Evolutionary conservation across 352 stramenopile species (phyloP), one percentile per base, ranked within the genome.

Genomic region (Pythium brassicae): DNA sequence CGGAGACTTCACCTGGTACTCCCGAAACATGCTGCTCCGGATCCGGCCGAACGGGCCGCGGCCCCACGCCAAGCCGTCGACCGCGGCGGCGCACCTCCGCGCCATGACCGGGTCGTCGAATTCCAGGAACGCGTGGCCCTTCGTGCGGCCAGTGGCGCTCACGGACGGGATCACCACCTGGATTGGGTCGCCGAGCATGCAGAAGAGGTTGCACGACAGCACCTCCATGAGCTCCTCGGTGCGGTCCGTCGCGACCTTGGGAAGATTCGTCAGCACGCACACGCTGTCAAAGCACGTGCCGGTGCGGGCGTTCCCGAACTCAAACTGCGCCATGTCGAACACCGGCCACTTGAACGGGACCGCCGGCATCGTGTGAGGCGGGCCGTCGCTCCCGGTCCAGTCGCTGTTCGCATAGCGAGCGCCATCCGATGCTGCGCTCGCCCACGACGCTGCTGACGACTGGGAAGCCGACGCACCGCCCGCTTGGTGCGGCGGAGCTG

Each of bases 301-400:
- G 7, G 61, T 17, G 5, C 85, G 85, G 4, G 85, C 80, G 46
- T 86, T 94, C 27, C 81, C 83, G 53, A 94, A 93, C 57, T 94
- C 85, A 25, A 93, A 94, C 60, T 93, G 85, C 0, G 85, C 85
- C 85, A 94, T 94, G 52, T 94, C 85, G 55, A 94, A 93, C 9
- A 94, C 83, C 25, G 85, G 85, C 85, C 85, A 94, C 49, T 92
- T 89, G 57, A 90, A 85, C n/a, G 72, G 66, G 22, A 81, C 63
- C 48, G 32, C 32, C 14, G 77, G 70, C 2, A 50, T 63, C 6
- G 40, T 49, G 29, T 62, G 61, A 32, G 29, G 25, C 14, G 42
- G 19, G n/a, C 44, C 23, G n/a, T 11, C 37, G 26, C 15, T 43
- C 25, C n/a, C 57, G 40, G 35, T 17, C 26, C 15, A 11, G 27